These are phyloP conservation scores for Poa annua DNA, from an alignment of 176 grass and related monocot species.

Conservation along the genomic window DNA sequence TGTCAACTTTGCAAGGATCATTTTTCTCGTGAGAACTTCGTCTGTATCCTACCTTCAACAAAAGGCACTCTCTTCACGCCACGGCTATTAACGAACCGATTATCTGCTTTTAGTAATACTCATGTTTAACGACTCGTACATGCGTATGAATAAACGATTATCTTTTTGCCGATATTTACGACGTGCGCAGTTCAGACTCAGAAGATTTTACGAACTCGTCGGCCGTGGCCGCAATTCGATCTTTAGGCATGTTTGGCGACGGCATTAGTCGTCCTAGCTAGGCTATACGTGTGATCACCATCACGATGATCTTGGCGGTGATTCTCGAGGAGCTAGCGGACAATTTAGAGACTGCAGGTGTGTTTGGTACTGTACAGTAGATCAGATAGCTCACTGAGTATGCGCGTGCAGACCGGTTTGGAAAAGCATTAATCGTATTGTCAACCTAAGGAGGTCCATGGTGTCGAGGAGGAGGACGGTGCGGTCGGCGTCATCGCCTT, in stretches of 20 bases:
- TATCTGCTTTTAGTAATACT: not conserved
- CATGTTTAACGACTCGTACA: not conserved
- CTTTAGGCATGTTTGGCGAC: too few relatives aligned
- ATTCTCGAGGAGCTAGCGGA: not conserved
- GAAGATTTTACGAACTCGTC: not conserved
- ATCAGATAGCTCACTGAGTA: not conserved
- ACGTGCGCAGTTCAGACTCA: not conserved
- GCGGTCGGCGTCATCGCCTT: not conserved
- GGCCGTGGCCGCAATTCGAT: not conserved
- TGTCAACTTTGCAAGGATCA: not conserved
- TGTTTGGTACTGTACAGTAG: not conserved
- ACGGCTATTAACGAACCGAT: not conserved
- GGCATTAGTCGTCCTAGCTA: too few relatives aligned
- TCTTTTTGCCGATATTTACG: not conserved
- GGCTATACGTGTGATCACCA: not conserved
- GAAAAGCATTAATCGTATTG: not conserved
- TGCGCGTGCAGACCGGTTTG: not conserved
- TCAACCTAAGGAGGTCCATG: not conserved
- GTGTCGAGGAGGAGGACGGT: conserved; percentile 2
- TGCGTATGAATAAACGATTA: not conserved
- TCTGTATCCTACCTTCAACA: not conserved
- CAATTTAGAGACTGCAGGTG: not conserved
- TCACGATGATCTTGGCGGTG: not conserved
- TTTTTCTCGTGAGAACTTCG: not conserved
- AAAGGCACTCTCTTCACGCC: not conserved